phyloP scores from a whole-genome alignment of 2,329 filamentous ascomycete genomes.

The Talaromyces sp. region DNA sequence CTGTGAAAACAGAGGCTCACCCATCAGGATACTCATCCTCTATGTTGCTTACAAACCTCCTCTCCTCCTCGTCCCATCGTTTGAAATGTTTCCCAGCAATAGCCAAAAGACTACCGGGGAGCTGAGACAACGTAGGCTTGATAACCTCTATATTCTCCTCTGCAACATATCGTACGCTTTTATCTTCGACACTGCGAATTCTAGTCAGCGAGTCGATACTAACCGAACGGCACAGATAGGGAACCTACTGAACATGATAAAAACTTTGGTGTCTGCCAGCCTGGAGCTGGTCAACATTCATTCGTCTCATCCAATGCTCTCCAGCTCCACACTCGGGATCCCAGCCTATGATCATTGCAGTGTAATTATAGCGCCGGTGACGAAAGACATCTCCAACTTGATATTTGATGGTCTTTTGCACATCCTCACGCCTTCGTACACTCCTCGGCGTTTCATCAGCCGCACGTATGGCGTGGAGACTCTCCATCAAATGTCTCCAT shows the following conservation, averaged over 20 bases:
- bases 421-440: conserved; percentile 28
- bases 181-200: conserved; percentile 55
- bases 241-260: conserved; percentile 78
- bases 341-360: conserved; percentile 87
- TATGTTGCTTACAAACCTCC: conserved; percentile 77
- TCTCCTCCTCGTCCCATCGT: conserved; percentile 63
- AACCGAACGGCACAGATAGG: neutral
- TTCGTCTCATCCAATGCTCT: conserved; percentile 59
- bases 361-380: conserved; percentile 73
- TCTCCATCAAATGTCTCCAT: conserved; percentile 48
- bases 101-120: conserved; percentile 49
- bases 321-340: conserved; percentile 53
- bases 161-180: conserved; percentile 66
- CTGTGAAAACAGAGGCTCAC: conserved; percentile 34
- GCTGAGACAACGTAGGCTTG: conserved; percentile 45
- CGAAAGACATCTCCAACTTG: conserved; percentile 77
- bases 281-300: conserved; percentile 56
- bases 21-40: conserved; percentile 81
- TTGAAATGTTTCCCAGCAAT: conserved; percentile 84
- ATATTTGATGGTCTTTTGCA: conserved; percentile 51
- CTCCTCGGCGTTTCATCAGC: conserved; percentile 52
- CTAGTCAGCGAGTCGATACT: neutral
- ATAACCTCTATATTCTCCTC: conserved; percentile 75
- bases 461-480: conserved; percentile 50
- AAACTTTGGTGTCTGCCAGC: conserved; percentile 63